Evolutionary conservation across 2,329 filamentous ascomycete species (phyloP).

Genomic region (Didymella pinodella): DNA sequence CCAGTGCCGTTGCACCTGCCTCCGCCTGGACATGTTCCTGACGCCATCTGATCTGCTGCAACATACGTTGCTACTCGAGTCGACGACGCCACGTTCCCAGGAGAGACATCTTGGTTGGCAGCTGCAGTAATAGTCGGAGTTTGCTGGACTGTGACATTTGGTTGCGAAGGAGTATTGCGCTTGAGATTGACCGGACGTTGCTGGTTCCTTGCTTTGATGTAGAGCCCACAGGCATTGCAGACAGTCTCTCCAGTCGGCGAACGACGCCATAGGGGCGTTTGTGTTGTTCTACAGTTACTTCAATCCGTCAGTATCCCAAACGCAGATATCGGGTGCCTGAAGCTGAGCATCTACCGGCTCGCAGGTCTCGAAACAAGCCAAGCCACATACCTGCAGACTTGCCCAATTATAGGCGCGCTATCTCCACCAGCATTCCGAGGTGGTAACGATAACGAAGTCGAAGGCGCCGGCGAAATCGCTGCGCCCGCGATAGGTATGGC

Average conservation of each 20-base stretch:
- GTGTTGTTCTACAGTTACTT: conserved; percentile 94
- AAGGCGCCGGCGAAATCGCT: conserved; percentile 32
- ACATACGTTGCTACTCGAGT: conserved; percentile 72
- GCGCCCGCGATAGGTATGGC: conserved; percentile 42
- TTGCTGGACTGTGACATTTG: conserved; percentile 43
- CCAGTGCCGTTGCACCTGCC: conserved; percentile 96
- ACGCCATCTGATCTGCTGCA: conserved; percentile 74
- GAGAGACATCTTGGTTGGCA: conserved; percentile 52
- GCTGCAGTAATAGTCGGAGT: conserved; percentile 52
- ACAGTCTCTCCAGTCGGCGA: conserved; percentile 94
- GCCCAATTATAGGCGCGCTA: conserved; percentile 61
- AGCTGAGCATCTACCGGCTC: neutral
- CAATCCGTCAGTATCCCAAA: conserved; percentile 27
- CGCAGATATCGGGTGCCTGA: conserved; percentile 6
- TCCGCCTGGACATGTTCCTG: conserved; percentile 93
- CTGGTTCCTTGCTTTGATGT: conserved; percentile 91
- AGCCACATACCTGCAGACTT: conserved; percentile 73
- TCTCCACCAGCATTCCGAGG: conserved; percentile 27
- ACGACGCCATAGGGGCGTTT: conserved; percentile 92
- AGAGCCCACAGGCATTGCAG: conserved; percentile 96
- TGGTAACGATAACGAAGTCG: conserved; percentile 30
- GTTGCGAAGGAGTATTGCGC: conserved; percentile 64
- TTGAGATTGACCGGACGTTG: conserved; percentile 90
- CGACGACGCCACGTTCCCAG: conserved; percentile 49
- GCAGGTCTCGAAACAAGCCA: conserved; percentile 5